phyloP scores from a whole-genome alignment of 371 early-diverging fungal species.

The Mucor mucedo region DNA sequence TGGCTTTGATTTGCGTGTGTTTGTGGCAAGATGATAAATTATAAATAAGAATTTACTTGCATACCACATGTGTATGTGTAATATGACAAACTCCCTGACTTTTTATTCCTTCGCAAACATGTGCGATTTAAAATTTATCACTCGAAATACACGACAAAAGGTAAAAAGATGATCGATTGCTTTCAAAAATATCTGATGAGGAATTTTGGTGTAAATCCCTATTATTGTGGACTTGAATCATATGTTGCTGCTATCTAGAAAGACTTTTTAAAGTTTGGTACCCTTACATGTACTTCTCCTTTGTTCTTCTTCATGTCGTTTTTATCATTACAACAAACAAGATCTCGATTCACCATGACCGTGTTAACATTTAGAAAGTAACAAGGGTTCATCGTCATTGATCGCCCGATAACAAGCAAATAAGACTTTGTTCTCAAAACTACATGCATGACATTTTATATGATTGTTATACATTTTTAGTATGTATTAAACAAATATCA shows the following conservation, averaged over 20 bases:
- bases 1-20: too few relatives aligned
- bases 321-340: conserved; percentile 2
- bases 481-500: too few relatives aligned
- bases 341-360: background rate
- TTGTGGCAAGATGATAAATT: conserved; percentile 3
- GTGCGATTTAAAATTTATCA: background rate
- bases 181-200: background rate
- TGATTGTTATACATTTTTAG: too few relatives aligned
- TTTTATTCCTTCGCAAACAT: background rate
- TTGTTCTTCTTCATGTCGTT: background rate
- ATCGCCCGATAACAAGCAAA: background rate
- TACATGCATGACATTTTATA: too few relatives aligned
- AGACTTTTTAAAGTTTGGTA: background rate
- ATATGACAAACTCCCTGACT: background rate
- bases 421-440: background rate
- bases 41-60: conserved; percentile 4
- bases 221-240: background rate
- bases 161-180: conserved; percentile 5
- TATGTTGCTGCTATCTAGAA: background rate
- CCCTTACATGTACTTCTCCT: conserved; percentile 1
- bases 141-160: background rate
- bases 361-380: background rate
- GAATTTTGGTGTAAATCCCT: background rate
- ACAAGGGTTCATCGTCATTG: background rate
- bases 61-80: conserved; percentile 1